Evolutionary conservation across 306 rosid species (phyloP).

Genomic region (Hippophae gyantsensis): DNA sequence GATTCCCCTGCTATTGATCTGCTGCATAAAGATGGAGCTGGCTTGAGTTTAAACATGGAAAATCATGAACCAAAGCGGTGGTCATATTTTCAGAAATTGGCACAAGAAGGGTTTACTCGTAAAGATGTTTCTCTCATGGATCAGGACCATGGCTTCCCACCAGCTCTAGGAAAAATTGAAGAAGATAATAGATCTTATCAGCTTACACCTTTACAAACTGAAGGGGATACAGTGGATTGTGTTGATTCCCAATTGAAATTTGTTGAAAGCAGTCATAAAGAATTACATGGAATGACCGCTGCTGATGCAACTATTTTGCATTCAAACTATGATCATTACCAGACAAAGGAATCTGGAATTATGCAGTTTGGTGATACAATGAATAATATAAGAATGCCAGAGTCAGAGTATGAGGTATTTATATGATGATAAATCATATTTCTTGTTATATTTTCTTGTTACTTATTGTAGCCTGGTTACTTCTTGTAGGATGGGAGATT

Average conservation of each 20-base stretch:
- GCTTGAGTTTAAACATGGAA: conserved; percentile 63
- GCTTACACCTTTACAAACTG: conserved; percentile 43
- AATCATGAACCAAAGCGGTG: conserved; percentile 68
- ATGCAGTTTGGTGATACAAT: conserved; percentile 41
- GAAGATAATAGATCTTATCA: conserved; percentile 39
- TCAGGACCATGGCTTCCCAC: conserved; percentile 54
- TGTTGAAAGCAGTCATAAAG: conserved; percentile 38
- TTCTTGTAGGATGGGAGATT: conserved; percentile 44
- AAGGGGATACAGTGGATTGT: conserved; percentile 32
- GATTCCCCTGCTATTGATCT: conserved; percentile 31
- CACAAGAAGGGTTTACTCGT: conserved; percentile 51
- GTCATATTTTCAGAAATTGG: conserved; percentile 79
- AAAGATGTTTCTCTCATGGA: conserved; percentile 68
- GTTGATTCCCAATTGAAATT: conserved; percentile 39
- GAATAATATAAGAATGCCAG: conserved; percentile 38
- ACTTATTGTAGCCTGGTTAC: conserved; percentile 22
- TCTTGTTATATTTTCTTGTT: conserved; percentile 4
- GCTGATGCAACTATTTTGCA: conserved; percentile 21
- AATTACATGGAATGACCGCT: conserved; percentile 29
- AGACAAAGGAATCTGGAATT: conserved; percentile 39
- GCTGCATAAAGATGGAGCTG: conserved; percentile 39
- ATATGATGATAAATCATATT: neutral
- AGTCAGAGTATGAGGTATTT: conserved; percentile 47
- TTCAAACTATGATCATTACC: conserved; percentile 38
- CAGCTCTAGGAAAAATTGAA: conserved; percentile 27